phyloP scores from a whole-genome alignment of 2,329 filamentous ascomycete genomes.

The Coniella vitis region DNA sequence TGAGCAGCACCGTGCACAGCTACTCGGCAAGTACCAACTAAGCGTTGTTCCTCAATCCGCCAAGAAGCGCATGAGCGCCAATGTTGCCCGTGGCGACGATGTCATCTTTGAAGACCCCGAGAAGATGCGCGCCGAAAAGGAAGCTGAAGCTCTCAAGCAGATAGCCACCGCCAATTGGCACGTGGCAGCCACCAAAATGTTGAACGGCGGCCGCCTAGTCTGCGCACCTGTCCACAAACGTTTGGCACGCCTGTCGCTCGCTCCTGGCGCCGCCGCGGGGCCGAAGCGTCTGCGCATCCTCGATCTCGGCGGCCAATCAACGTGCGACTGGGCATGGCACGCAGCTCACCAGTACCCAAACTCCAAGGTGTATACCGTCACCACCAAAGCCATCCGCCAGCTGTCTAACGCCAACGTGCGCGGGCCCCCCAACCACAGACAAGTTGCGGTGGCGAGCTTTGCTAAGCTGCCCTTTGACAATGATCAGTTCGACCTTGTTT shows the following conservation, averaged over 20 bases:
- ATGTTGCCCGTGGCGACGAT: constrained; percentile 67
- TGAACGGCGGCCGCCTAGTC: constrained; percentile 59
- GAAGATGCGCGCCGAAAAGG: constrained; percentile 63
- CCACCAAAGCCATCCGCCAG: constrained; percentile 64
- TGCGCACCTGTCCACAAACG: constrained; percentile 57
- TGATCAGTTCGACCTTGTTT: constrained; percentile 85
- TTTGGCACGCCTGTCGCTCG: constrained; percentile 47
- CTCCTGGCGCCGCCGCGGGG: constrained; percentile 40
- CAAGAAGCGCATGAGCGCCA: constrained; percentile 65
- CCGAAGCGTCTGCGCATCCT: constrained; percentile 54
- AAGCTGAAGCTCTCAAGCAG: constrained; percentile 72
- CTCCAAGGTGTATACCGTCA: constrained; percentile 81
- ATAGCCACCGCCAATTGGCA: constrained; percentile 56
- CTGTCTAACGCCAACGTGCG: constrained; percentile 68
- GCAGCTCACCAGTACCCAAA: constrained; percentile 80
- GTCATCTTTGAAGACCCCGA: constrained; percentile 55
- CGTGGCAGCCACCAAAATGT: constrained; percentile 51
- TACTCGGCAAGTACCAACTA: constrained; percentile 80
- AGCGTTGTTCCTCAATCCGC: constrained; percentile 60
- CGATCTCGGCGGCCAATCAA: constrained; percentile 77
- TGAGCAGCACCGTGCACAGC: constrained; percentile 68
- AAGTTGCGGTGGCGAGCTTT: constrained; percentile 69
- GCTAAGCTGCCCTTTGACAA: constrained; percentile 79
- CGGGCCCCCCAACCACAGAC: constrained; percentile 81
- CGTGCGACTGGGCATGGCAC: constrained; percentile 95